Base-by-base conservation (phyloP, 202 grass and related monocot species). In the Dendrocalamus latiflorus region DNA sequence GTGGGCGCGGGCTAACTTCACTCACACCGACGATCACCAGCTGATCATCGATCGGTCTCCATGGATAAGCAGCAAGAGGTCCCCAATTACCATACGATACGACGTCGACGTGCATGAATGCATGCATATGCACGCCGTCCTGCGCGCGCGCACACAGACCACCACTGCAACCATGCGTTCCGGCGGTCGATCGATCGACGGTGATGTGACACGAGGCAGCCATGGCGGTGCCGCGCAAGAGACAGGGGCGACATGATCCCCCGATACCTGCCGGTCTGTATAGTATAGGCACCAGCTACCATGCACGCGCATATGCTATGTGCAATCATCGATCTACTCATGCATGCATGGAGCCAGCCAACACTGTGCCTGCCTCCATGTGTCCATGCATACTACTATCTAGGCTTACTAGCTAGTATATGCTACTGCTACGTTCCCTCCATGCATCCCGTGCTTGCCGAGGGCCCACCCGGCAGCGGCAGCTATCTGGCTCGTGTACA, bases 231-330 rank as follows among this genome's bases (percentile, higher is more conserved):
- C 57, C 66, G 65, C 56, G 26, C n/a, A 30, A 59, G 86, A 68
- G 86, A 68, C 86, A 84, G 50, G 58, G 21, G 14, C 17, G 50
- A 48, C 81, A 78, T 49, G 79, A 87, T 65, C 65, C 79, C 65
- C 64, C 18, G 85, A 61, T 43, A 54, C 63, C 63, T 70, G 78
- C 70, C 41, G 41, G 55, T n/a, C 57, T 24, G n/a, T 25, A 9
- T n/a, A n/a, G n/a, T n/a, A n/a, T 50, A 81, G 25, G 59, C 15
- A 74, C 51, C 62, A 61, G 50, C n/a, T 21, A 69, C 62, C 41
- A 17, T 49, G 47, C 47, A 33, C 81, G 22, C 36, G 36, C 21
- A 67, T 5, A 8, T 9, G 8, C 34, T 3, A 47, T 6, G 16
- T 17, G 77, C 43, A 22, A 73, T 42, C 24, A 20, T 62, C 11